These are phyloP conservation scores for Syzygium oleosum DNA, from an alignment of 345 rosid genomes.

Conservation along the genomic window DNA sequence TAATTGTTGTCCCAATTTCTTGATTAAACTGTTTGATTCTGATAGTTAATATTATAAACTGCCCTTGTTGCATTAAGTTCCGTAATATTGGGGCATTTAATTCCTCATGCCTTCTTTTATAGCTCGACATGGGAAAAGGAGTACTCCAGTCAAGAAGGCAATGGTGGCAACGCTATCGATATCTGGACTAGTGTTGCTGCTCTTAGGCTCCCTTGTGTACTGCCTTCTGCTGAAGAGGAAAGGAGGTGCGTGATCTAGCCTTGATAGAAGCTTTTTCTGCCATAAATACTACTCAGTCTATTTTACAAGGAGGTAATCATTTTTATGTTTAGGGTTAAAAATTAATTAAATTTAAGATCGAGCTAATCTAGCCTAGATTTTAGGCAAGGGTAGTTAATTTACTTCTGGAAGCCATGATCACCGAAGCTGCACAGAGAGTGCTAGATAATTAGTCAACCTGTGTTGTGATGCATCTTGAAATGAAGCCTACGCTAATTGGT, in stretches of 20 bases:
- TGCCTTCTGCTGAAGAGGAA: background rate
- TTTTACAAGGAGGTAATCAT: background rate
- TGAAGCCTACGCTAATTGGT: background rate
- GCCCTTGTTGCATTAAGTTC: background rate
- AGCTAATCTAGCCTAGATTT: background rate
- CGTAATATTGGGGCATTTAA: background rate
- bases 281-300: background rate
- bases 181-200: background rate
- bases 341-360: background rate
- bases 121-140: background rate
- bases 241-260: background rate
- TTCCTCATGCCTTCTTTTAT: background rate
- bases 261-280: background rate
- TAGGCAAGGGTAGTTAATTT: background rate
- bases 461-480: background rate
- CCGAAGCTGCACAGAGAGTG: background rate
- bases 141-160: background rate
- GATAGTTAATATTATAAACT: background rate
- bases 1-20: background rate
- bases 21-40: background rate
- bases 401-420: background rate
- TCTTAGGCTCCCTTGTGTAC: background rate
- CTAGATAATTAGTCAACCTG: background rate
- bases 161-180: background rate
- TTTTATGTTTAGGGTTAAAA: background rate